These are phyloP conservation scores for Vigna radiata DNA, from an alignment of 306 rosid genomes.

Conservation along the genomic window DNA sequence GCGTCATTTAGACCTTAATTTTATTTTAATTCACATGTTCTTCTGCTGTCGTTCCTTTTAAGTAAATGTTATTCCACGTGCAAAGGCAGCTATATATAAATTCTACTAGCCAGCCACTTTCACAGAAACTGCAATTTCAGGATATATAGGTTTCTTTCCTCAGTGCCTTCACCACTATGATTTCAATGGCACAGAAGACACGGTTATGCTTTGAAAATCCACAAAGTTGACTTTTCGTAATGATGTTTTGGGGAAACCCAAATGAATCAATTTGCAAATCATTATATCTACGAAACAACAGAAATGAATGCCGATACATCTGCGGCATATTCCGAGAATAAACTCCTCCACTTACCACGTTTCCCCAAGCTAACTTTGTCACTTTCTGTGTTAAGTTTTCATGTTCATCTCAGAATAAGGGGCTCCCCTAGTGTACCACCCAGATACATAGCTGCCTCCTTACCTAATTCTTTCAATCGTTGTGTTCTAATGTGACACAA, in stretches of 20 bases:
- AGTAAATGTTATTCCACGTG: conserved; percentile 11
- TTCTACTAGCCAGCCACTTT: not conserved
- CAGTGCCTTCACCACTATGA: conserved; percentile 50
- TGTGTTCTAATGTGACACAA: conserved; percentile 16
- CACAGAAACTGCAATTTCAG: conserved; percentile 6
- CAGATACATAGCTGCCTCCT: conserved; percentile 12
- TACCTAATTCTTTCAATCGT: conserved; percentile 19
- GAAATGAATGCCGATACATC: conserved; percentile 5
- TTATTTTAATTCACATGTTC: not conserved
- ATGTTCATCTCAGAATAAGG: conserved; percentile 34
- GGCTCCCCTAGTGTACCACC: conserved; percentile 34
- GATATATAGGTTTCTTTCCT: conserved; percentile 10
- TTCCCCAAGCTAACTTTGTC: conserved; percentile 37
- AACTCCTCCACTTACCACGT: conserved; percentile 59
- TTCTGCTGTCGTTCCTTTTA: not conserved
- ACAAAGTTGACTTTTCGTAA: conserved; percentile 43
- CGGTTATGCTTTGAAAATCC: conserved; percentile 32
- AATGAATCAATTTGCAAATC: conserved; percentile 50
- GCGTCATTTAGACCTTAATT: conserved; percentile 5
- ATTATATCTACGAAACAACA: conserved; percentile 43
- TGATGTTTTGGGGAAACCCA: conserved; percentile 40
- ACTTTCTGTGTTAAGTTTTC: not conserved
- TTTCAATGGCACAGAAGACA: conserved; percentile 44
- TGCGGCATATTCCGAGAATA: conserved; percentile 70
- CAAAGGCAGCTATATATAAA: not conserved